Evolutionary conservation across 257 asterid species (phyloP).

Genomic region (Lantana camara): DNA sequence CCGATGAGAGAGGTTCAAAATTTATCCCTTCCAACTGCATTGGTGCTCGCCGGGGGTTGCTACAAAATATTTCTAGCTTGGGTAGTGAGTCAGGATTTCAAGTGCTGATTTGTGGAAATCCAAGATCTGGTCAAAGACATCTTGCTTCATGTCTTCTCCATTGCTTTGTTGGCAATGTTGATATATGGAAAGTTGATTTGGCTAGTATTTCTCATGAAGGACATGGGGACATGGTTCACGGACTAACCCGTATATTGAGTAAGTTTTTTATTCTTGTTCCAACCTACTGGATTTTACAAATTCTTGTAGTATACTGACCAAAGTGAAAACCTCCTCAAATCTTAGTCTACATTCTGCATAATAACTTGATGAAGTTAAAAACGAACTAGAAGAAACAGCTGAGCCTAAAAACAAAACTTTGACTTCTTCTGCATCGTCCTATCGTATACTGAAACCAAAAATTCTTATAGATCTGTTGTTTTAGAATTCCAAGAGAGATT

Average conservation of each 20-base stretch:
- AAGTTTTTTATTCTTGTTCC: conserved; percentile 42
- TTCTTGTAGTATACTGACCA: too few relatives aligned
- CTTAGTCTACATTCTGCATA: too few relatives aligned
- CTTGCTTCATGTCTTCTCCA: conserved; percentile 94
- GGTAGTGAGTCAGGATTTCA: conserved; percentile 73
- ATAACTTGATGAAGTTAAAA: too few relatives aligned
- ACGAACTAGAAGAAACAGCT: too few relatives aligned
- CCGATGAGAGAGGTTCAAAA: conserved; percentile 42
- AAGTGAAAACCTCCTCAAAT: too few relatives aligned
- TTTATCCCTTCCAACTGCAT: conserved; percentile 43
- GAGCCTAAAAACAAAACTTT: too few relatives aligned
- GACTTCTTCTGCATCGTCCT: too few relatives aligned
- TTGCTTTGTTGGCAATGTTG: conserved; percentile 81
- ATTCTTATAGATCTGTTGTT: too few relatives aligned
- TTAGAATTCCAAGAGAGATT: too few relatives aligned
- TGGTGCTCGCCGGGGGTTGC: conserved; percentile 56
- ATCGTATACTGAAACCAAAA: too few relatives aligned
- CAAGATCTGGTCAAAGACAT: conserved; percentile 91
- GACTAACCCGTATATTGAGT: conserved; percentile 79
- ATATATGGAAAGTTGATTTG: conserved; percentile 83
- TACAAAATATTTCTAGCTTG: conserved; percentile 34
- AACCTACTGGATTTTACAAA: background rate
- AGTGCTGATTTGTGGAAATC: conserved; percentile 78
- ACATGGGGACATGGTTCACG: conserved; percentile 90
- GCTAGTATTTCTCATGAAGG: conserved; percentile 94